phyloP scores from a whole-genome alignment of 2,329 filamentous ascomycete genomes.

The Fusarium nanum region DNA sequence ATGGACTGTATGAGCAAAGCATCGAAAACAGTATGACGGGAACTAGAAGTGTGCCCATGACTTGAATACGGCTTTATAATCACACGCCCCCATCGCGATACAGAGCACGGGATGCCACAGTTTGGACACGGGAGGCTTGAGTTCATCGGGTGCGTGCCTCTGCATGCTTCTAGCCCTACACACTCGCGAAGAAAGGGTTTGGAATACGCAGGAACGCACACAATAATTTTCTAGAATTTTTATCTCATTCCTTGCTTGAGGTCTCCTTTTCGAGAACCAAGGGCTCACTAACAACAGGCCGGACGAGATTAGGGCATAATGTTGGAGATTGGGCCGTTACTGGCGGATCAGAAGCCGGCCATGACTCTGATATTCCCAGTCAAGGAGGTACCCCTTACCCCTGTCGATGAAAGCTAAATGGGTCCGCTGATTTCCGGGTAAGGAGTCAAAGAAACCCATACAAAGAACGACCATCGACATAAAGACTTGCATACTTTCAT shows the following conservation, averaged over 20 bases:
- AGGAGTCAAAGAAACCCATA: conserved; percentile 22
- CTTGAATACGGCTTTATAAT: conserved; percentile 32
- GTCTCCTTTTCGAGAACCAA: conserved; percentile 35
- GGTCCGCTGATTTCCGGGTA: conserved; percentile 24
- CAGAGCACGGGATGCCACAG: conserved; percentile 28
- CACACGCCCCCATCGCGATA: conserved; percentile 39
- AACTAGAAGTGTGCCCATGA: conserved; percentile 28
- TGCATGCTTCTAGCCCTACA: conserved; percentile 39
- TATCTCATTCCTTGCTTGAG: conserved; percentile 36
- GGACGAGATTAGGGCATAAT: conserved; percentile 33
- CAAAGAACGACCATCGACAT: conserved; percentile 19
- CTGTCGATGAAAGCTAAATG: conserved; percentile 29
- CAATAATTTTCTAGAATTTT: conserved; percentile 32
- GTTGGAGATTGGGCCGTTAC: conserved; percentile 41
- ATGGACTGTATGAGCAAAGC: conserved; percentile 35
- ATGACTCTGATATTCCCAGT: conserved; percentile 31
- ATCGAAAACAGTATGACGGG: conserved; percentile 41
- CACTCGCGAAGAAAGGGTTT: conserved; percentile 27
- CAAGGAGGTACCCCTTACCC: conserved; percentile 30
- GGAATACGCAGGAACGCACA: conserved; percentile 37
- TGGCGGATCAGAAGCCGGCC: conserved; percentile 22
- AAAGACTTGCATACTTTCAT: conserved; percentile 20
- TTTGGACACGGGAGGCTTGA: conserved; percentile 37
- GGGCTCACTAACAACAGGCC: conserved; percentile 26
- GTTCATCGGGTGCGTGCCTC: conserved; percentile 32